These are phyloP conservation scores for Vigna angularis DNA, from an alignment of 306 rosid genomes.

Conservation along the genomic window DNA sequence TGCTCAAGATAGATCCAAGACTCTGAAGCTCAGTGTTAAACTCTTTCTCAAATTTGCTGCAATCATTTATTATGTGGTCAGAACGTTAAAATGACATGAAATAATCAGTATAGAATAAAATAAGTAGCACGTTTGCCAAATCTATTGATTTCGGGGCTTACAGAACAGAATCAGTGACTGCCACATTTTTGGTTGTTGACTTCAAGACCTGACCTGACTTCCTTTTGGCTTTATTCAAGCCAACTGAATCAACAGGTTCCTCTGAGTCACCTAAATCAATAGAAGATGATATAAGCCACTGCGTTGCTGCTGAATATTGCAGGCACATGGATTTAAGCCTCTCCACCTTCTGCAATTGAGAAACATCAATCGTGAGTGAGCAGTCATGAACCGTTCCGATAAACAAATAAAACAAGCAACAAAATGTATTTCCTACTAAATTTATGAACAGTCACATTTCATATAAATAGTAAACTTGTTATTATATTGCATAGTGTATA, in stretches of 20 bases:
- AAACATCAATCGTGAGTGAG: slow-evolving; percentile 38
- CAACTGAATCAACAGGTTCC: slow-evolving; percentile 51
- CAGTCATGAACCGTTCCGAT: background rate
- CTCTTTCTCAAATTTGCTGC: slow-evolving; percentile 90
- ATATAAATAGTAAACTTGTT: slow-evolving; percentile 9
- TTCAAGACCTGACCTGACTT: slow-evolving; percentile 65
- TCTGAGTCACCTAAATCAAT: slow-evolving; percentile 59
- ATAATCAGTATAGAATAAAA: slow-evolving; percentile 14
- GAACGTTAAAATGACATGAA: slow-evolving; percentile 4
- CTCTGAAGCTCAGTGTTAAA: slow-evolving; percentile 85
- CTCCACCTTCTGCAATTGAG: slow-evolving; percentile 84
- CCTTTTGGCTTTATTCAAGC: slow-evolving; percentile 50
- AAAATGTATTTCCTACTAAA: slow-evolving; percentile 24
- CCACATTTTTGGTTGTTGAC: slow-evolving; percentile 62
- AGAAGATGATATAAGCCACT: slow-evolving; percentile 87
- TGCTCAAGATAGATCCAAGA: slow-evolving; percentile 79
- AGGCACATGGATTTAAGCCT: slow-evolving; percentile 82
- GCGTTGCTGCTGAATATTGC: slow-evolving; percentile 92
- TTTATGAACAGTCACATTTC: background rate
- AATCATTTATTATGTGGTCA: slow-evolving; percentile 41
- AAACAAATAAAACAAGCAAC: slow-evolving; percentile 3
- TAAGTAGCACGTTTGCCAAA: background rate
- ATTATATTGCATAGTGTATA: background rate
- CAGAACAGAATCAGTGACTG: slow-evolving; percentile 80
- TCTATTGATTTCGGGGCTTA: slow-evolving; percentile 52